A percentile compares a stretch with the other conserved stretches of the same genome.
phyloP scores from a whole-genome alignment of 176 grass and related monocot species.

The Oryza glaberrima region DNA sequence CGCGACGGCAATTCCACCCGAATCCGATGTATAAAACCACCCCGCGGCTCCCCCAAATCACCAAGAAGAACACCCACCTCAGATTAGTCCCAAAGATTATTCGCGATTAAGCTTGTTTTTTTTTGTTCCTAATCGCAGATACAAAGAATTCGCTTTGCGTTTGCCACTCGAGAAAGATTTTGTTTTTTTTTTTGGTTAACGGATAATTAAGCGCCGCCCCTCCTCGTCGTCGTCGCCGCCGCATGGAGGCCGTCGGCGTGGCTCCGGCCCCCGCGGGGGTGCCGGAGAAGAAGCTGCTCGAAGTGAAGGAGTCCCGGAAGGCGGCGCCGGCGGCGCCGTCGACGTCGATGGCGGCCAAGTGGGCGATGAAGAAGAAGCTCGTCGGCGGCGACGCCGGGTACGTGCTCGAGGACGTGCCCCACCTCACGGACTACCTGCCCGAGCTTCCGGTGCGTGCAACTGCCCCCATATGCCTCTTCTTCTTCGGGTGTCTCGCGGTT shows the following conservation, averaged over 20 bases:
- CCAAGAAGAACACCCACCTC: constrained; percentile 24
- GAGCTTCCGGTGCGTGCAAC: constrained; percentile 72
- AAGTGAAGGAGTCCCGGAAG: constrained; percentile 47
- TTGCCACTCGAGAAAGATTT: not conserved
- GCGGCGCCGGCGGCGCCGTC: constrained; percentile 2
- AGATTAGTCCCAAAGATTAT: constrained; percentile 1
- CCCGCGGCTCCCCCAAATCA: not conserved
- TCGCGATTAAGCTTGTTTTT: not conserved
- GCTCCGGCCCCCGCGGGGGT: constrained; percentile 33
- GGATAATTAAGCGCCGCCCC: not conserved
- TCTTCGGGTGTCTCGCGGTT: constrained; percentile 22
- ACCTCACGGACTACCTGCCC: constrained; percentile 81
- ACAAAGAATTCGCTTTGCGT: not conserved
- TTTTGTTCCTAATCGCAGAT: not conserved
- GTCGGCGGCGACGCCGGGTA: constrained; percentile 73
- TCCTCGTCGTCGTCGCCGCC: not conserved
- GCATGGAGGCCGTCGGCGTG: constrained; percentile 50
- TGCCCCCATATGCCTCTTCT: constrained; percentile 10
- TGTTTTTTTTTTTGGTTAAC: not conserved
- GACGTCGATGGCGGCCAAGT: constrained; percentile 41
- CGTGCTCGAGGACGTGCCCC: constrained; percentile 95
- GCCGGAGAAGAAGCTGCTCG: constrained; percentile 40
- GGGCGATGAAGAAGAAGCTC: constrained; percentile 63
- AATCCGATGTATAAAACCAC: constrained; percentile 27
- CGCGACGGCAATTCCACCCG: constrained; percentile 6